A percentile compares a stretch with the other conserved stretches of the same genome.
Evolutionary conservation across 306 rosid species (phyloP).

Genomic region (Fragaria ananassa): DNA sequence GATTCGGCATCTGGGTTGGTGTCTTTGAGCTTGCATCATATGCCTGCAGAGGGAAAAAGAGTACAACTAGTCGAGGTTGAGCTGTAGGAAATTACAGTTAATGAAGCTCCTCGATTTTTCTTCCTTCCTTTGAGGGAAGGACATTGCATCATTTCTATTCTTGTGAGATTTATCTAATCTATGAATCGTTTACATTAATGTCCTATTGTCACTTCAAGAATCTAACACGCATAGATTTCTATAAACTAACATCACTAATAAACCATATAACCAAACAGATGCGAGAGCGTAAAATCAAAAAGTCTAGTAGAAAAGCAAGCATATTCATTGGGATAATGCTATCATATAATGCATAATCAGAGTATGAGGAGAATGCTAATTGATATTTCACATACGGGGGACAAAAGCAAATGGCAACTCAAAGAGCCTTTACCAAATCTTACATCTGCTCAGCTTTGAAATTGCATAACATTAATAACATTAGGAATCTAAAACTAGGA

Average conservation of each 20-base stretch:
- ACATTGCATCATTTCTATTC: background rate
- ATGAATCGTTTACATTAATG: background rate
- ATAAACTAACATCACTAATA: background rate
- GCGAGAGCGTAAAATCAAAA: background rate
- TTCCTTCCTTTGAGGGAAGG: background rate
- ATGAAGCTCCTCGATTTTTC: background rate
- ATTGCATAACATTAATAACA: background rate
- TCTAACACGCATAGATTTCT: background rate
- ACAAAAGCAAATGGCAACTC: background rate
- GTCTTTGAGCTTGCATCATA: conserved; percentile 41
- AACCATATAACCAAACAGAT: background rate
- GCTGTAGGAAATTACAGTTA: conserved; percentile 29
- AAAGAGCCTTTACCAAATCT: background rate
- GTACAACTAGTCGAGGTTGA: conserved; percentile 55
- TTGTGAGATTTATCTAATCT: background rate
- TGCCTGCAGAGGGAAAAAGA: conserved; percentile 53
- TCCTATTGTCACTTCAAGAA: background rate
- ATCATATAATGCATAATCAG: background rate
- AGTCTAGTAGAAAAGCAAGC: background rate
- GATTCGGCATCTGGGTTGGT: conserved; percentile 52
- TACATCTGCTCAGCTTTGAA: background rate
- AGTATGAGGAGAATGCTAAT: background rate
- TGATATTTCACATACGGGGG: background rate
- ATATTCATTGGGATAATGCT: background rate
- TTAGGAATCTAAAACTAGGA: conserved; percentile 20